phyloP scores from a whole-genome alignment of 805 yeast genomes.

The Jamesozyma hellenica region DNA sequence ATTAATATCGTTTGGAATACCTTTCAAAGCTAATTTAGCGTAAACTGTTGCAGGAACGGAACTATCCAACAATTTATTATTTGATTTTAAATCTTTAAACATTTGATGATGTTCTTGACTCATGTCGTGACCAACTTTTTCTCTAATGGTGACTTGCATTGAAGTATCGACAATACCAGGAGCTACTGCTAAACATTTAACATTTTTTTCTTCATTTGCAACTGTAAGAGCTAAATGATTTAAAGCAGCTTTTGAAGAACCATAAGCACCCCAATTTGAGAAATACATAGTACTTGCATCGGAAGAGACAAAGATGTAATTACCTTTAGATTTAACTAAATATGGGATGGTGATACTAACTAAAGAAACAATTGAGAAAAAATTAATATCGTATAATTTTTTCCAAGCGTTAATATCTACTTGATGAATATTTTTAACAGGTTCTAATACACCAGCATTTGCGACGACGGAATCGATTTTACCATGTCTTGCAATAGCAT shows the following conservation, averaged over 20 bases:
- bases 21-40: constrained; percentile 54
- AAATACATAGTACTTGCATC: constrained; percentile 59
- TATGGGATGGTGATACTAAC: constrained; percentile 47
- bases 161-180: constrained; percentile 91
- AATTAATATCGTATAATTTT: constrained; percentile 59
- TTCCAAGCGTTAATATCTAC: constrained; percentile 49
- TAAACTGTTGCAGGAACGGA: constrained; percentile 62
- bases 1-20: constrained; percentile 45
- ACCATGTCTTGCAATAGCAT: constrained; percentile 46
- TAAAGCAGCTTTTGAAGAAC: constrained; percentile 81
- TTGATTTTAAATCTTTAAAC: constrained; percentile 52
- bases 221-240: constrained; percentile 64
- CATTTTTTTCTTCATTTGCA: constrained; percentile 54
- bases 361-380: constrained; percentile 62
- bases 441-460: constrained; percentile 78
- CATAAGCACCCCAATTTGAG: constrained; percentile 76
- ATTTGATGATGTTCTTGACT: constrained; percentile 43
- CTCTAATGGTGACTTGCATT: constrained; percentile 78
- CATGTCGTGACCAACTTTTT: constrained; percentile 47
- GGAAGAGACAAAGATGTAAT: constrained; percentile 67
- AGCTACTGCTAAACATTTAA: constrained; percentile 55
- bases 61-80: constrained; percentile 53
- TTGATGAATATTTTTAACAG: constrained; percentile 46
- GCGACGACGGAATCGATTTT: constrained; percentile 55
- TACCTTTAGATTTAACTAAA: constrained; percentile 44